These are phyloP conservation scores for Penicillium angulare DNA, from an alignment of 495 filamentous ascomycete genomes.

Conservation along the genomic window DNA sequence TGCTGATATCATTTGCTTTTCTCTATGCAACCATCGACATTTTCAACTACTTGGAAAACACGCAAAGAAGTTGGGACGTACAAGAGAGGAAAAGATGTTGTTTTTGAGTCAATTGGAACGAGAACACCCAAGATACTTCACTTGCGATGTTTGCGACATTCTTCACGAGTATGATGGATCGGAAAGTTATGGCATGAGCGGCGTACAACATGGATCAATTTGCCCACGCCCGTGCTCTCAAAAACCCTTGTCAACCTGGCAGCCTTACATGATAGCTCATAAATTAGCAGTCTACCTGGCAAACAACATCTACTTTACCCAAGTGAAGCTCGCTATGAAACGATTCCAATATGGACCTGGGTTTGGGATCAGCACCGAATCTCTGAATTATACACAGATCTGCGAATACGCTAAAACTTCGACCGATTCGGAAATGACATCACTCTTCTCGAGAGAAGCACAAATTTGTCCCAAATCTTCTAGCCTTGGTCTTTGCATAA, in stretches of 20 bases:
- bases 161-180: conserved; percentile 5
- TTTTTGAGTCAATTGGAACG: neutral
- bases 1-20: neutral
- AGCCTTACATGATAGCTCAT: neutral
- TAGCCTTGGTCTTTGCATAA: neutral
- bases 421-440: neutral
- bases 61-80: neutral
- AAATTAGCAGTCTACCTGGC: neutral
- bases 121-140: conserved; percentile 1
- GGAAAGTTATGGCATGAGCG: conserved; percentile 1
- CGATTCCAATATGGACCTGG: neutral
- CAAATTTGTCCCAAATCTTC: neutral
- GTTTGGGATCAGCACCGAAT: neutral
- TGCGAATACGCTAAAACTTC: neutral
- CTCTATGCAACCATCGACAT: neutral
- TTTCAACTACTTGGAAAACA: neutral
- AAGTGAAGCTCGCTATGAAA: neutral
- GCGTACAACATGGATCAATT: neutral
- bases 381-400: neutral
- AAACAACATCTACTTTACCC: neutral
- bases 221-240: neutral
- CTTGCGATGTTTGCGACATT: conserved; percentile 4
- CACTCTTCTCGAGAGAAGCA: neutral
- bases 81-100: neutral
- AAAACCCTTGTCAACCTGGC: too few relatives aligned